These are phyloP conservation scores for Trichoderma sp. DNA, from an alignment of 2,329 filamentous ascomycete species.

Conservation along the genomic window DNA sequence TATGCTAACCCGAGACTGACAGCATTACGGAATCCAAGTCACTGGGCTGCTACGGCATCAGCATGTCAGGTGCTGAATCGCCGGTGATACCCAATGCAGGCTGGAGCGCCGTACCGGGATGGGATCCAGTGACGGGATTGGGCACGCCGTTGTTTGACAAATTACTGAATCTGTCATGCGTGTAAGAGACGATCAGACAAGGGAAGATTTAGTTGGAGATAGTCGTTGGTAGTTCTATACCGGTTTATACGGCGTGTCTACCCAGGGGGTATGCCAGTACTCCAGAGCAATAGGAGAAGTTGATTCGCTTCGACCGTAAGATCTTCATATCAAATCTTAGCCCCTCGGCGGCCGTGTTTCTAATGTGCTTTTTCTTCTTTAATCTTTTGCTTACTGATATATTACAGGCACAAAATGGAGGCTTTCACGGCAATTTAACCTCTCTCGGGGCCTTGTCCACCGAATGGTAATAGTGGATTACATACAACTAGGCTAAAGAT, in stretches of 20 bases:
- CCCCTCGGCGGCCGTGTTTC: too few relatives aligned
- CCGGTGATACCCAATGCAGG: constrained; percentile 25
- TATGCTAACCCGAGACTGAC: constrained; percentile 7
- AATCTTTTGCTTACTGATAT: too few relatives aligned
- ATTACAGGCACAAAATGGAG: too few relatives aligned
- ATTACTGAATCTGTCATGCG: constrained; percentile 6
- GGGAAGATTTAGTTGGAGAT: neutral
- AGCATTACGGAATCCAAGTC: constrained; percentile 38
- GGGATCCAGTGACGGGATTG: constrained; percentile 22
- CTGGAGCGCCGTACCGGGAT: constrained; percentile 19
- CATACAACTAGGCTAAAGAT: neutral
- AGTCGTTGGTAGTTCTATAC: neutral
- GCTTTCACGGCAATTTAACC: neutral
- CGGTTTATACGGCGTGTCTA: too few relatives aligned
- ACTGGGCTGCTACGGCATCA: constrained; percentile 32
- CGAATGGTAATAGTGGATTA: fast-evolving
- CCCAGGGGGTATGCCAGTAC: too few relatives aligned
- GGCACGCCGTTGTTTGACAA: constrained; percentile 21
- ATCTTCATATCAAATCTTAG: too few relatives aligned
- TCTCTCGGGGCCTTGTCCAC: neutral
- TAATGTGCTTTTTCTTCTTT: too few relatives aligned
- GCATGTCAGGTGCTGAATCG: constrained; percentile 26
- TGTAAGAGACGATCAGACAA: neutral
- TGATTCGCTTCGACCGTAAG: too few relatives aligned
- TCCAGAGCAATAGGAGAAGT: too few relatives aligned